A percentile compares a stretch with the other conserved stretches of the same genome.
phyloP scores from a whole-genome alignment of 257 asterid species.

The Apocynum venetum region DNA sequence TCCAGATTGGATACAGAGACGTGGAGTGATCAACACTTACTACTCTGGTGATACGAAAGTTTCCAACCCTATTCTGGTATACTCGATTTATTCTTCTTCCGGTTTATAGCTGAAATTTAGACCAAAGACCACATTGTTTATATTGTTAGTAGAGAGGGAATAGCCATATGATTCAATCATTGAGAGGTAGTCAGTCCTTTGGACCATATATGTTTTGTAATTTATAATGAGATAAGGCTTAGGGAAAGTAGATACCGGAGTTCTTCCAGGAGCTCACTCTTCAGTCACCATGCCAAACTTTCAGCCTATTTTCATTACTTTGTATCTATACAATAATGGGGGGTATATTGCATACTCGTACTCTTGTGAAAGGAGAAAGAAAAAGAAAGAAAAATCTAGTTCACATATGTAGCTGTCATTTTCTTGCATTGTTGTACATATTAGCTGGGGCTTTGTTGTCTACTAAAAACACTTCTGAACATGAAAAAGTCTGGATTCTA shows the following conservation, averaged over 20 bases:
- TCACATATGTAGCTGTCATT: background rate
- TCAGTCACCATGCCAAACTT: background rate
- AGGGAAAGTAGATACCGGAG: slow-evolving; percentile 1
- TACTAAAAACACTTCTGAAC: background rate
- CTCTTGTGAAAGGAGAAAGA: background rate
- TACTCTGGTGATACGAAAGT: background rate
- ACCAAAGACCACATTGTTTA: slow-evolving; percentile 28
- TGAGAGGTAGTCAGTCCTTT: slow-evolving; percentile 13
- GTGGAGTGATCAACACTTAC: background rate
- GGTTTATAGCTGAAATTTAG: slow-evolving; percentile 3
- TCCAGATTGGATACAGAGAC: background rate
- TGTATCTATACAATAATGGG: slow-evolving; percentile 10
- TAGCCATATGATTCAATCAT: slow-evolving; percentile 23
- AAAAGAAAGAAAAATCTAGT: background rate
- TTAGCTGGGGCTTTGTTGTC: too few species aligned
- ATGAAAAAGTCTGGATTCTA: background rate
- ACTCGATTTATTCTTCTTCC: background rate
- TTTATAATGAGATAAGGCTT: slow-evolving; percentile 4
- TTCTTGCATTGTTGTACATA: background rate
- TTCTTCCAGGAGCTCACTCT: background rate
- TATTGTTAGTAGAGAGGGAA: slow-evolving; percentile 25
- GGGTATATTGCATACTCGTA: background rate
- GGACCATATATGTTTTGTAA: slow-evolving; percentile 18
- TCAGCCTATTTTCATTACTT: background rate
- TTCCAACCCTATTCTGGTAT: background rate